Percentiles rank a stretch among this genome's conserved stretches.
These are phyloP conservation scores for Paragyromitra xinjiangensis DNA, from an alignment of 495 filamentous ascomycete genomes.

Conservation along the genomic window DNA sequence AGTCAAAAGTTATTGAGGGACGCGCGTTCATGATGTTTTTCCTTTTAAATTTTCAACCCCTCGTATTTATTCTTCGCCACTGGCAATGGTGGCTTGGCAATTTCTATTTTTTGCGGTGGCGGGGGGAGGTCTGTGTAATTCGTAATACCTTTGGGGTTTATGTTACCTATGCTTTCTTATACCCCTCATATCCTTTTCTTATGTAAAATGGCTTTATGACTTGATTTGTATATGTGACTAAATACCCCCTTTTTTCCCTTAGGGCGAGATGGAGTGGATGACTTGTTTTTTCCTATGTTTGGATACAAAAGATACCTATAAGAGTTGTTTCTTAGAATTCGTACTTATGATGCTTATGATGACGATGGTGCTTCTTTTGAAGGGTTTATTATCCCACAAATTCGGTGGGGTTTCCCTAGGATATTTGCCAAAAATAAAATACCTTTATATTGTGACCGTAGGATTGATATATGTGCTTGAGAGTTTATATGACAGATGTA, in stretches of 20 bases:
- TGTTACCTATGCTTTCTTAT: neutral
- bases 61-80: neutral
- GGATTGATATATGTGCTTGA: neutral
- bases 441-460: neutral
- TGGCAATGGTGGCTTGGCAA: neutral
- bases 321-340: constrained; percentile 11
- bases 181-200: neutral
- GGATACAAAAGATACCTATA: constrained; percentile 12
- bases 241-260: neutral
- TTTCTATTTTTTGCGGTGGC: neutral
- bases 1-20: neutral
- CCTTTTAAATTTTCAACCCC: neutral
- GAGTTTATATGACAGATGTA: neutral
- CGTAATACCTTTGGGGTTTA: constrained; percentile 24
- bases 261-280: neutral
- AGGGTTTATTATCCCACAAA: neutral
- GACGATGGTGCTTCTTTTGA: neutral
- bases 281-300: neutral
- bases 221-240: constrained; percentile 35
- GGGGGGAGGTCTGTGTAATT: constrained; percentile 16
- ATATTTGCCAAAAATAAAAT: neutral
- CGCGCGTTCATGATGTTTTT: constrained; percentile 19
- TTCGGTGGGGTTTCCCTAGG: neutral
- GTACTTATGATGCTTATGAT: neutral
- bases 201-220: constrained; percentile 40